Evolutionary conservation across 2,329 filamentous ascomycete species (phyloP).

Genomic region (Metarhizium rileyi): DNA sequence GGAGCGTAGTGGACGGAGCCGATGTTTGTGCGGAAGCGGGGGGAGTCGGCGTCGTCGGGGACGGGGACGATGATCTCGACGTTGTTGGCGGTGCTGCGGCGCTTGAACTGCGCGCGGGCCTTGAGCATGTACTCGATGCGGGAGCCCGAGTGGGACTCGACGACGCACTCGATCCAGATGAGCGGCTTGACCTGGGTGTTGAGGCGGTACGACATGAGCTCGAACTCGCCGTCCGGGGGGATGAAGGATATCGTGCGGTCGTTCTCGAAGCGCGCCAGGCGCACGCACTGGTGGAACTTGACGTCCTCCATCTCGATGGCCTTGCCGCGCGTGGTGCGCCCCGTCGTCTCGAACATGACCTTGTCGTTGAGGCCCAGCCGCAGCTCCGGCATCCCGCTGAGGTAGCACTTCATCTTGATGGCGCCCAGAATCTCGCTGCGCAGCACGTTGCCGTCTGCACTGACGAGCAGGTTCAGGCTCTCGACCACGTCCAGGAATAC

Average conservation of each 20-base stretch:
- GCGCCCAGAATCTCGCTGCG: slow-evolving; percentile 94
- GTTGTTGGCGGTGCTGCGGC: slow-evolving; percentile 94
- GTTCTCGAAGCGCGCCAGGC: slow-evolving; percentile 93
- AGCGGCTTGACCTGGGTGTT: slow-evolving; percentile 98
- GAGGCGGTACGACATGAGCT: slow-evolving; percentile 97
- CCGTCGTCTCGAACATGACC: slow-evolving; percentile 98
- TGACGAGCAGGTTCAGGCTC: slow-evolving; percentile 90
- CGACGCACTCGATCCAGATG: slow-evolving; percentile 97
- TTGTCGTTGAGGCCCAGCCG: slow-evolving; percentile 95
- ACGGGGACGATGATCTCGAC: slow-evolving; percentile 97
- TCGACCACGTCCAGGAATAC: slow-evolving; percentile 98
- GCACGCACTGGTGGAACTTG: slow-evolving; percentile 98
- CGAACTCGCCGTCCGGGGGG: slow-evolving; percentile 95
- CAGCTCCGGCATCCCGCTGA: slow-evolving; percentile 95
- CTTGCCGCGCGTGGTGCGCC: slow-evolving; percentile 86
- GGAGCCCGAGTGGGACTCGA: slow-evolving; percentile 90
- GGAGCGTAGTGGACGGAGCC: slow-evolving; percentile 95
- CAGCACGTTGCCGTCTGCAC: slow-evolving; percentile 86
- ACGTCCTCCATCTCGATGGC: slow-evolving; percentile 99
- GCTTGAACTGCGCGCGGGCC: slow-evolving; percentile 95
- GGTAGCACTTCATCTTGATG: slow-evolving; percentile 99
- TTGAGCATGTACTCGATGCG: slow-evolving; percentile 99
- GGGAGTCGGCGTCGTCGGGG: slow-evolving; percentile 91
- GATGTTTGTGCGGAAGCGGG: slow-evolving; percentile 94
- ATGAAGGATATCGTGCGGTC: slow-evolving; percentile 98